phyloP scores from a whole-genome alignment of 2,329 filamentous ascomycete genomes.

The Fusarium coffeatum region DNA sequence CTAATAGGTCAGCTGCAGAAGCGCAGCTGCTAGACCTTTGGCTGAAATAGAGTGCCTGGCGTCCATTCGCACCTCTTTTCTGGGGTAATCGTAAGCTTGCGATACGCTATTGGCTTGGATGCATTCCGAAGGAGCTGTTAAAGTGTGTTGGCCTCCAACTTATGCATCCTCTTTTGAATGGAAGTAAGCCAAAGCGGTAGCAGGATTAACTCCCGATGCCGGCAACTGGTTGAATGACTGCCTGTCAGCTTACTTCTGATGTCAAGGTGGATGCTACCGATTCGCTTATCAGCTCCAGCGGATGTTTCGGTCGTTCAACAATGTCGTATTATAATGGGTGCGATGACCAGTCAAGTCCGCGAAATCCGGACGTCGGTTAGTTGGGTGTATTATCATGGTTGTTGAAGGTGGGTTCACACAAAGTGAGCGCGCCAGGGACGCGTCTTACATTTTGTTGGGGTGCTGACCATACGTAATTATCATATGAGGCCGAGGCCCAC shows the following conservation, averaged over 20 bases:
- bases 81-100: neutral
- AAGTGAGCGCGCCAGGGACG: neutral
- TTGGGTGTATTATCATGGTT: neutral
- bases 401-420: neutral
- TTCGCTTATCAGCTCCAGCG: neutral
- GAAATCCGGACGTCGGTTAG: neutral
- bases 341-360: neutral
- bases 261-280: neutral
- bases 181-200: neutral
- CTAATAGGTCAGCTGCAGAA: neutral
- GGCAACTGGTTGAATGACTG: neutral
- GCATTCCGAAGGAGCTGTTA: neutral
- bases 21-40: no score
- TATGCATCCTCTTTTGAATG: neutral
- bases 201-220: neutral
- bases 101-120: rapidly evolving
- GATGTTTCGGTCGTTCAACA: neutral
- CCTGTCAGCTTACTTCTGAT: slow-evolving; percentile 26
- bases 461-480: neutral
- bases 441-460: neutral
- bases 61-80: neutral
- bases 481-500: neutral
- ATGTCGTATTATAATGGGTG: no score
- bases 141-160: neutral
- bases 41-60: neutral